These are phyloP conservation scores for Heterobasidion occidentale DNA, from an alignment of 1,284 basidiomycete genomes.

Conservation along the genomic window DNA sequence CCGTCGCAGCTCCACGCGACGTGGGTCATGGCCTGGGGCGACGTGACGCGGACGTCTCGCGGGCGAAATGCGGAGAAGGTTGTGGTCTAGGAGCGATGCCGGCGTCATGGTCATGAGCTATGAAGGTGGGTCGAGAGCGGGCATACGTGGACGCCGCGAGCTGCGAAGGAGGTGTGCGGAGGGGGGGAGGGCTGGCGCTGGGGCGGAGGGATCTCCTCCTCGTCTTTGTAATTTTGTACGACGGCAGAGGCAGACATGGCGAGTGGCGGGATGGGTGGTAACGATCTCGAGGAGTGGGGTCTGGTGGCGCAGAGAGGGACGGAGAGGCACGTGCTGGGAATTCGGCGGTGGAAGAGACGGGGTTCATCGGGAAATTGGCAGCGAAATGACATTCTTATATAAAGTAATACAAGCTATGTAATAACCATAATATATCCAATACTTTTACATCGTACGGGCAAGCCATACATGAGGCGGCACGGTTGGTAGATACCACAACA, in stretches of 20 bases:
- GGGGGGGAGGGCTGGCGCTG: slow-evolving; percentile 70
- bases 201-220: slow-evolving; percentile 52
- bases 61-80: slow-evolving; percentile 73
- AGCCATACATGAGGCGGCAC: too few relatives aligned
- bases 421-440: too few relatives aligned
- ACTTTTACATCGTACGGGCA: too few relatives aligned
- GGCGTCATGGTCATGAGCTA: slow-evolving; percentile 12
- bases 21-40: slow-evolving; percentile 58
- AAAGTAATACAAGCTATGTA: too few relatives aligned
- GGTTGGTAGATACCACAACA: too few relatives aligned
- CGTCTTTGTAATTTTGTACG: slow-evolving; percentile 22
- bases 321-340: slow-evolving; percentile 5
- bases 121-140: slow-evolving; percentile 6
- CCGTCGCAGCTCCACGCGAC: slow-evolving; percentile 80
- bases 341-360: background rate
- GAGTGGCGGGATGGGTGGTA: background rate
- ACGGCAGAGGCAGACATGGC: background rate
- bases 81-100: slow-evolving; percentile 42
- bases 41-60: slow-evolving; percentile 60
- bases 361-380: too few relatives aligned
- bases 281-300: too few relatives aligned
- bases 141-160: slow-evolving; percentile 65
- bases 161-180: slow-evolving; percentile 57
- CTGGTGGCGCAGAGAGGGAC: too few relatives aligned
- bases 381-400: too few relatives aligned